Base-by-base conservation (phyloP, 371 early-diverging fungal species). In the Paramicrosporidium saccamoebae region DNA sequence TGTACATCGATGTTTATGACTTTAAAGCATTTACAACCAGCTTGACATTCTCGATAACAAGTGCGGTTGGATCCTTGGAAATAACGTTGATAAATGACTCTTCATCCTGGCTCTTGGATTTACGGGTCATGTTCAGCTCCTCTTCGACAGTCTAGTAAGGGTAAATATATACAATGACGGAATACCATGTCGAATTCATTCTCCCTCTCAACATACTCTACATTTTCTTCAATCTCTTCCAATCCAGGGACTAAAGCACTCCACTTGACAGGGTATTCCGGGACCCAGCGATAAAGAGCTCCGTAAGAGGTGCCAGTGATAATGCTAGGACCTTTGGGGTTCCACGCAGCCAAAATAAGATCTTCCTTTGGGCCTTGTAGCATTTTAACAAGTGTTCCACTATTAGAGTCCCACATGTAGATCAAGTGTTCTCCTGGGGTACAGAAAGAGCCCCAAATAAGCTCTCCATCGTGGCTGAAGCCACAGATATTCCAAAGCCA, bases 161-260 rank as follows among this genome's bases (percentile, higher is more conserved):
- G n/a, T n/a, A n/a, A n/a, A n/a, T n/a, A n/a, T n/a, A n/a, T n/a
- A n/a, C n/a, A n/a, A n/a, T n/a, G n/a, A n/a, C n/a, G n/a, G 7
- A 22, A 30, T 41, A 58, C 58, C 28, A 64, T 50, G 37, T 88
- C 88, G 46, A 81, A 88, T 31, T 74, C 77, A 30, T 81, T 73
- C 32, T 88, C 88, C 4, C 61, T 47, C 35, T 88, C 88, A 21
- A 58, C 56, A 31, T 81, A 82, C 29, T 77, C 81, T 4, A 69
- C 40, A 34, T 86, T 82, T 27, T 77, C 75, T 15, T 81, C 77
- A 7, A 86, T 32, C 27, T 82, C 78, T 16, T 49, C 55, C 31
- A 82, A 86, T 23, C 66, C 71, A 5, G 79, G 81, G 8, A 73
- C 78, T 50, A 79, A 72, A 8, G 78, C 75, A 21, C 69, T 68